These are phyloP conservation scores for Rhexocercosporidium sp. DNA, from an alignment of 2,329 filamentous ascomycete genomes.

Conservation along the genomic window DNA sequence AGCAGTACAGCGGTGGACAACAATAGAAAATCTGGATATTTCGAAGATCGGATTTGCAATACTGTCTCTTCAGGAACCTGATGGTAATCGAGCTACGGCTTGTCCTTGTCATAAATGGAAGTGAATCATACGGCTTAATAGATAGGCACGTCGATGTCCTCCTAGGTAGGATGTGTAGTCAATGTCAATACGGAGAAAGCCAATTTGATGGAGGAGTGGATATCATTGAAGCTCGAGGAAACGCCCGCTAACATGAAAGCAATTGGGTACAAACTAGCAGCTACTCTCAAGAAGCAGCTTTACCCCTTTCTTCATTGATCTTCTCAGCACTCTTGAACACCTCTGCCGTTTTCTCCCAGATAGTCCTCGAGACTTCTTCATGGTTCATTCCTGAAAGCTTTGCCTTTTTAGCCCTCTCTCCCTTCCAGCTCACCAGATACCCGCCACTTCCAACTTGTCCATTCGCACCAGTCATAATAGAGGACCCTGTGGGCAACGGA, in stretches of 20 bases:
- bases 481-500: constrained; percentile 21
- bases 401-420: constrained; percentile 31
- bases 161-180: too few species aligned
- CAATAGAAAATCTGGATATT: too few species aligned
- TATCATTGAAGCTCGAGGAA: background rate
- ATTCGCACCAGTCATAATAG: constrained; percentile 23
- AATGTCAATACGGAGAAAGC: too few species aligned
- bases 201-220: background rate
- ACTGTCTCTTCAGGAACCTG: background rate
- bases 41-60: background rate
- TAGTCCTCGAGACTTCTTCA: constrained; percentile 29
- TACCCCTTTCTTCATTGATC: constrained; percentile 26
- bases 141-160: too few species aligned
- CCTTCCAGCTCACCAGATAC: constrained; percentile 37
- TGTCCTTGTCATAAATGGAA: too few species aligned
- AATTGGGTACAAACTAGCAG: background rate
- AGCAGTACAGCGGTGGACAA: too few species aligned
- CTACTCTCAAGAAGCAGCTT: constrained; percentile 2
- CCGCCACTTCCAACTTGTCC: constrained; percentile 32
- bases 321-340: constrained; percentile 36
- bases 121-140: too few species aligned
- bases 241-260: background rate
- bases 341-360: constrained; percentile 39
- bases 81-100: too few species aligned
- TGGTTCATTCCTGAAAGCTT: constrained; percentile 31